A percentile compares a stretch with the other conserved stretches of the same genome.
These are phyloP conservation scores for Trichoderma aggressivum DNA, from an alignment of 2,329 filamentous ascomycete genomes.

Conservation along the genomic window DNA sequence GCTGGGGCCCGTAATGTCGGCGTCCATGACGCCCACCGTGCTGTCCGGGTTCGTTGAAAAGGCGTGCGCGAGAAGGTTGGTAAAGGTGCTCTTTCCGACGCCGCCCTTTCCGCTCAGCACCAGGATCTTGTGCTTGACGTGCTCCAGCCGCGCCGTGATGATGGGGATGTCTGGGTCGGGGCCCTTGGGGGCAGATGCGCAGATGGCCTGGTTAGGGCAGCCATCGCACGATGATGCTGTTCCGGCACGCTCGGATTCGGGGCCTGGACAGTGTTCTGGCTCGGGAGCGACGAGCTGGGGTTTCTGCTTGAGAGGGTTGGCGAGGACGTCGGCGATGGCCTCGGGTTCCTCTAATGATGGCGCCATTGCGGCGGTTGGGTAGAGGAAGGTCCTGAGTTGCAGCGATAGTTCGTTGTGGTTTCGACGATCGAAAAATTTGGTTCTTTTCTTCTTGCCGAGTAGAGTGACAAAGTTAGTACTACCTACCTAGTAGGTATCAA, in stretches of 20 bases:
- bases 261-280: conserved; percentile 94
- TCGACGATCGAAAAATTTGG: not conserved
- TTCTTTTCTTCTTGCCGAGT: not conserved
- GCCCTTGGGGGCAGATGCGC: conserved; percentile 78
- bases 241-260: conserved; percentile 69
- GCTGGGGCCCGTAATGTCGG: conserved; percentile 92
- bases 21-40: conserved; percentile 93
- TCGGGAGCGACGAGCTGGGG: conserved; percentile 90
- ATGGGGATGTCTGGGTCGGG: conserved; percentile 91
- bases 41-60: conserved; percentile 77
- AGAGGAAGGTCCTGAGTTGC: not conserved
- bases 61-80: conserved; percentile 79
- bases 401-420: not conserved
- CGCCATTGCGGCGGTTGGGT: conserved; percentile 55
- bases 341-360: conserved; percentile 74
- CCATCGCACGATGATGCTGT: conserved; percentile 82
- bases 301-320: conserved; percentile 71
- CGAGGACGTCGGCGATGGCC: conserved; percentile 64
- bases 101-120: conserved; percentile 93
- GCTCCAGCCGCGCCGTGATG: conserved; percentile 77
- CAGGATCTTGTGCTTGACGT: conserved; percentile 87
- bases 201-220: conserved; percentile 94
- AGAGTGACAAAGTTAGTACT: not conserved
- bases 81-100: conserved; percentile 95
- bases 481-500: no score